phyloP scores from a whole-genome alignment of 1,139 yeast species.

The Suhomyces maxii region DNA sequence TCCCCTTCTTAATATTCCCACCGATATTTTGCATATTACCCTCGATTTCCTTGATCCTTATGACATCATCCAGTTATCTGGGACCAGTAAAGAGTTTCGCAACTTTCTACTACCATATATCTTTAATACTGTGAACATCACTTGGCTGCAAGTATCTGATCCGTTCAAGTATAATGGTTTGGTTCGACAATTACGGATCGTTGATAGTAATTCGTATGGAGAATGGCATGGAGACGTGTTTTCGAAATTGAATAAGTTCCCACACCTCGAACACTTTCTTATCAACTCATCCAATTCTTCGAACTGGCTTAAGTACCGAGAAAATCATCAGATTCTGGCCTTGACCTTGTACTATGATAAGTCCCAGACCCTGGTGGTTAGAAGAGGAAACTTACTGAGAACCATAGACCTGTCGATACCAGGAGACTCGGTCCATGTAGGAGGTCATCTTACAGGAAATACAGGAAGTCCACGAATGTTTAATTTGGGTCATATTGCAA shows the following conservation, averaged over 20 bases:
- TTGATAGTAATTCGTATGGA: conserved; percentile 38
- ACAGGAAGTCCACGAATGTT: conserved; percentile 27
- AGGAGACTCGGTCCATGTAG: conserved; percentile 8
- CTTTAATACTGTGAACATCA: conserved; percentile 27
- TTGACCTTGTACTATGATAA: conserved; percentile 26
- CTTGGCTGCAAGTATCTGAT: conserved; percentile 25
- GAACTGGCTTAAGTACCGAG: conserved; percentile 43
- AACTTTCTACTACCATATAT: conserved; percentile 20
- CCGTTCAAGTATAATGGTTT: conserved; percentile 13
- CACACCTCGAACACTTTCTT: conserved; percentile 22
- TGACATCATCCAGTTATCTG: conserved; percentile 30
- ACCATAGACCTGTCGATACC: conserved; percentile 2
- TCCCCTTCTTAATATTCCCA: conserved; percentile 3
- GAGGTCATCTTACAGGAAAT: conserved; percentile 10
- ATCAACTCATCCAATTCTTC: conserved; percentile 40
- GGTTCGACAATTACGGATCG: conserved; percentile 27
- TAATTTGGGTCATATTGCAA: conserved; percentile 31
- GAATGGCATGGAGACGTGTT: conserved; percentile 44
- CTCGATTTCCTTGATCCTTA: conserved; percentile 11
- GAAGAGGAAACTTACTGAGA: conserved; percentile 5
- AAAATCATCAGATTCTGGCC: conserved; percentile 17
- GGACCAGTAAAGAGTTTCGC: conserved; percentile 22
- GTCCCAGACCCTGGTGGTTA: conserved; percentile 5
- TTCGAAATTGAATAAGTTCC: conserved; percentile 21
- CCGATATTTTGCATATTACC: conserved; percentile 27